Percentiles rank a stretch among this genome's conserved stretches.
Conservation (phyloP, 129 eudicot genomes). For the Kitagawia praeruptora region DNA sequence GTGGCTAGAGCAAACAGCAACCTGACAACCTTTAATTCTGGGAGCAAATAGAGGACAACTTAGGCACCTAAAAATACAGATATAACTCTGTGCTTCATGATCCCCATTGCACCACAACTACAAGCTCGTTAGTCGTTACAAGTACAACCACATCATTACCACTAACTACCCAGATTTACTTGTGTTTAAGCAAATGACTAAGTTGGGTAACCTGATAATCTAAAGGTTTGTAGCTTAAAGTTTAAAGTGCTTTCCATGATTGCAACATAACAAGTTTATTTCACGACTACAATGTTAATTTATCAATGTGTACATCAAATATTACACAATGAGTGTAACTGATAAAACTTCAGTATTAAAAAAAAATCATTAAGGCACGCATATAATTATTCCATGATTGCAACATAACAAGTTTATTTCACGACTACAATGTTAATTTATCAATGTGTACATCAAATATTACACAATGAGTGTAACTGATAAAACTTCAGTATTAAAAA, state of each 20-base stretch:
- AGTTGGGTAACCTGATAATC: background rate
- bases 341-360: background rate
- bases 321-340: background rate
- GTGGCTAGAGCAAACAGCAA: background rate
- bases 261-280: background rate
- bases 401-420: background rate
- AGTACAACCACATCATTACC: background rate
- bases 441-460: background rate
- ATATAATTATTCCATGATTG: background rate
- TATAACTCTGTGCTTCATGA: background rate
- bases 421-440: background rate
- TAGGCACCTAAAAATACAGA: background rate
- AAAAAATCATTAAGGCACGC: background rate
- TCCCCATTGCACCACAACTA: background rate
- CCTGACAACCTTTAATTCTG: background rate
- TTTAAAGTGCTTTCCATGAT: background rate
- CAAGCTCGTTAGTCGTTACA: background rate
- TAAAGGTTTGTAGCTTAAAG: background rate
- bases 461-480: background rate
- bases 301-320: background rate
- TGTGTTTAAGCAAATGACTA: background rate
- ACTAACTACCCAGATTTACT: background rate
- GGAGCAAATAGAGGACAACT: background rate
- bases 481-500: background rate
- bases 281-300: background rate